Evolutionary conservation across 192 early-diverging fungal genomes (phyloP), one percentile per base, ranked within the genome.

Genomic region (Dissophora ornata): DNA sequence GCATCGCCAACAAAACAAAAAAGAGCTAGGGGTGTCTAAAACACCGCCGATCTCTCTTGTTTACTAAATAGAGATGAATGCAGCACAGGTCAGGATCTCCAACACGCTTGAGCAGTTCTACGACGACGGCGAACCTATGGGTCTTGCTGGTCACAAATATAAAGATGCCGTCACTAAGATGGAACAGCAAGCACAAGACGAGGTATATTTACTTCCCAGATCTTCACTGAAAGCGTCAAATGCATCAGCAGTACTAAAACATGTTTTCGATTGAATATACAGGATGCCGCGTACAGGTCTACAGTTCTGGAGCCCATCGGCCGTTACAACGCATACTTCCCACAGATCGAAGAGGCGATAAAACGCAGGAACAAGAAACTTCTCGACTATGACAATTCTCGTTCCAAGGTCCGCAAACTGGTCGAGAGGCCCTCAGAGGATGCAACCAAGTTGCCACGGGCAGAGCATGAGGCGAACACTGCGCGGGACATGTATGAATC

Each of bases 331-430:
- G 87, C 85, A 53, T 96, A 91, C 61, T 91, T 99, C 64, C 97
- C 98, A 1, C 94, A 97, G 63, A 90, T 97, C 67, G 95, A 96
- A 68, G 93, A 96, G 66, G 91, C 93, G 34, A 95, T 98, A 32
- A 94, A 92, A 73, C 91, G 93, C 63, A 87, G 97, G 40, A 84
- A 93, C 55, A 91, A 93, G 68, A 95, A 96, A 62, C 67, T 95
- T 30, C 84, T 96, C 16, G 98, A 99, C 69, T 94, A 97, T 67
- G 98, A 99, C 64, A 82, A 88, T 38, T 81, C 87, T 5, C 79
- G 86, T 13, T 86, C 86, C 25, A 88, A 87, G 67, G 88, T 94
- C 25, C 81, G 90, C 21, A 96, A 96, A 73, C 79, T 95, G 65
- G 89, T 94, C 32, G 92, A 94, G 29, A 92, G 91, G 61, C 91